Evolutionary conservation across 148 eudicot species (phyloP).

Genomic region (Cornus suecica): DNA sequence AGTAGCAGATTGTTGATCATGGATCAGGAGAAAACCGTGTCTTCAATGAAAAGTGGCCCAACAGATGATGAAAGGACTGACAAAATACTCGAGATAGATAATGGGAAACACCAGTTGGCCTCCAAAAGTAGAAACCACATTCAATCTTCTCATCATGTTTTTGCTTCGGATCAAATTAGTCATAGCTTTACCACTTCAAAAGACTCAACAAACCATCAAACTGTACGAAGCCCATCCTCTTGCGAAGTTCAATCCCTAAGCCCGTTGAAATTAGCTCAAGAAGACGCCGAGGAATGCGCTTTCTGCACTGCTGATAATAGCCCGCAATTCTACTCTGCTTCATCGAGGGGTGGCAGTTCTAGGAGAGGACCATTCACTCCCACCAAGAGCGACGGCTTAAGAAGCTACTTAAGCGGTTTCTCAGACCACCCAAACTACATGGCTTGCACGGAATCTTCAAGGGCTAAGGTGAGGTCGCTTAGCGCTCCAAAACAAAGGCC

Average conservation of each 20-base stretch:
- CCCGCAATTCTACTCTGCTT: slow-evolving; percentile 30
- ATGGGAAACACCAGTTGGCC: slow-evolving; percentile 32
- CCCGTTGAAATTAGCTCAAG: slow-evolving; percentile 31
- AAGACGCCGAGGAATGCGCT: slow-evolving; percentile 39
- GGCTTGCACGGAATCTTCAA: slow-evolving; percentile 77
- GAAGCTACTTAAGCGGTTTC: slow-evolving; percentile 64
- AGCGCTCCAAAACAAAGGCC: slow-evolving; percentile 87
- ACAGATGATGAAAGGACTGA: slow-evolving; percentile 46
- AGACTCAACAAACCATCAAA: slow-evolving; percentile 56
- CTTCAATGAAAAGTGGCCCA: slow-evolving; percentile 14
- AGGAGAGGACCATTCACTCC: slow-evolving; percentile 43
- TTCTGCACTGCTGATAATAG: slow-evolving; percentile 58
- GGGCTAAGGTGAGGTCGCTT: slow-evolving; percentile 72
- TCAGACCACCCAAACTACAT: slow-evolving; percentile 87
- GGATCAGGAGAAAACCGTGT: slow-evolving; percentile 24
- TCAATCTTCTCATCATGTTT: slow-evolving; percentile 27
- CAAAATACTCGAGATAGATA: slow-evolving; percentile 64
- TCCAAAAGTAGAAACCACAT: slow-evolving; percentile 43
- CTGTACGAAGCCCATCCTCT: slow-evolving; percentile 49
- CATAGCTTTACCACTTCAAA: slow-evolving; percentile 11
- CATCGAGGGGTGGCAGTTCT: slow-evolving; percentile 30
- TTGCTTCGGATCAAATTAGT: slow-evolving; percentile 48
- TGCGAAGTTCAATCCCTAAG: slow-evolving; percentile 54
- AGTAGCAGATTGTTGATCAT: slow-evolving; percentile 24
- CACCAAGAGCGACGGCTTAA: slow-evolving; percentile 66